phyloP scores from a whole-genome alignment of 805 yeast genomes.

The Candida anglica region DNA sequence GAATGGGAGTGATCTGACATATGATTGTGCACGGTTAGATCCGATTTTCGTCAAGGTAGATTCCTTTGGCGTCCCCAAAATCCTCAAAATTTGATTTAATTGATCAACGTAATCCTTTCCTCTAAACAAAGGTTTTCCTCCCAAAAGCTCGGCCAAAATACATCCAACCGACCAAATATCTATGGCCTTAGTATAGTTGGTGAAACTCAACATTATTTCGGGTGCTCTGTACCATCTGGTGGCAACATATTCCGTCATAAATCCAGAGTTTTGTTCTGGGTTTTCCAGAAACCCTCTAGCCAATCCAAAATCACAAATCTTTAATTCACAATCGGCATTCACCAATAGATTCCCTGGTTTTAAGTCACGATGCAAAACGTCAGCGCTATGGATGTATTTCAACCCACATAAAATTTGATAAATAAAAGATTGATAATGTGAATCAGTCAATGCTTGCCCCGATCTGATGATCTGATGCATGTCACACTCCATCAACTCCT shows the following conservation, averaged over 20 bases:
- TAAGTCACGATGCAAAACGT: conserved; percentile 88
- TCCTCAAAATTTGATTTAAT: conserved; percentile 77
- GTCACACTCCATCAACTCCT: conserved; percentile 97
- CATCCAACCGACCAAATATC: conserved; percentile 99
- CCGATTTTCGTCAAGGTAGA: conserved; percentile 49
- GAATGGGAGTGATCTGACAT: conserved; percentile 80
- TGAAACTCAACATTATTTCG: conserved; percentile 91
- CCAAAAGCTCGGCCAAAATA: conserved; percentile 87
- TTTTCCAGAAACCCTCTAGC: conserved; percentile 87
- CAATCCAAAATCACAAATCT: conserved; percentile 94
- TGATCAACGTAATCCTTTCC: conserved; percentile 97
- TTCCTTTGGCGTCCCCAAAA: conserved; percentile 86
- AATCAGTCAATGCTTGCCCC: conserved; percentile 89
- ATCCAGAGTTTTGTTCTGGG: conserved; percentile 86
- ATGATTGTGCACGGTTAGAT: conserved; percentile 85
- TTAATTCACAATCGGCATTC: conserved; percentile 94
- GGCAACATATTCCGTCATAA: conserved; percentile 95
- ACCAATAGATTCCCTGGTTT: conserved; percentile 92
- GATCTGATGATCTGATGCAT: conserved; percentile 96
- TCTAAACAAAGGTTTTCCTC: conserved; percentile 87
- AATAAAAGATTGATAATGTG: conserved; percentile 89
- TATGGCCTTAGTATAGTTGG: conserved; percentile 92
- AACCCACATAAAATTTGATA: conserved; percentile 91
- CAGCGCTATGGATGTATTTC: conserved; percentile 85
- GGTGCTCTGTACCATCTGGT: conserved; percentile 99